Percentiles rank a stretch among this genome's conserved stretches.
Evolutionary conservation across 1,284 basidiomycete genomes (phyloP).

Genomic region (Ceraceosorus guamensis): DNA sequence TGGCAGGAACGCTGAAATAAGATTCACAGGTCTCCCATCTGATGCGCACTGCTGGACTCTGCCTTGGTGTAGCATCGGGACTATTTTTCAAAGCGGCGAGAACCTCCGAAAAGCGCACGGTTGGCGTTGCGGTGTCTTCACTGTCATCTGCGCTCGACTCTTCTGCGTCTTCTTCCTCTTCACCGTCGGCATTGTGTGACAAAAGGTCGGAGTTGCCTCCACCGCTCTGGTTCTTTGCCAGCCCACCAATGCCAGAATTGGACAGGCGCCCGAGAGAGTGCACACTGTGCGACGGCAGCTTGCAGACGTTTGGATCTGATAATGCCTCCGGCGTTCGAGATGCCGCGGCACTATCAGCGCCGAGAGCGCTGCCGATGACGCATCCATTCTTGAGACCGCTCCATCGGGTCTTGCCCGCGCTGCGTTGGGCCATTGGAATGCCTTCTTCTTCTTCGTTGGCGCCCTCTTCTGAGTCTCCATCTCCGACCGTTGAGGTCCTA

Average conservation of each 20-base stretch:
- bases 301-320: slow-evolving; percentile 4
- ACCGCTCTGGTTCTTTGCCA: slow-evolving; percentile 9
- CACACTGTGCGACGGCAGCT: slow-evolving; percentile 31
- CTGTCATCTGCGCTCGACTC: slow-evolving; percentile 1
- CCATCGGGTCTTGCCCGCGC: slow-evolving; percentile 15
- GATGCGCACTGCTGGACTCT: slow-evolving; percentile 25
- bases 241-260: slow-evolving; percentile 15
- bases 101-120: slow-evolving; percentile 4
- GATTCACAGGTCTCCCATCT: slow-evolving; percentile 13
- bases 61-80: slow-evolving; percentile 35
- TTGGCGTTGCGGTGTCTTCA: background rate
- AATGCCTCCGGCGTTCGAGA: background rate
- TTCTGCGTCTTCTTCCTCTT: background rate
- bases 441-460: slow-evolving; percentile 12
- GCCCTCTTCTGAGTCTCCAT: slow-evolving; percentile 16
- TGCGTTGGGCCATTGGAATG: background rate
- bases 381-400: slow-evolving; percentile 32
- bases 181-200: background rate
- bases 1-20: slow-evolving; percentile 17
- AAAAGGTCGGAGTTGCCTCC: background rate
- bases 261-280: slow-evolving; percentile 23
- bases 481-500: slow-evolving; percentile 13
- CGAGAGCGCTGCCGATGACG: slow-evolving; percentile 11
- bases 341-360: background rate
- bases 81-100: slow-evolving; percentile 15